Evolutionary conservation across 2,329 filamentous ascomycete species (phyloP).

Genomic region (Penicillium sclerotigenum): DNA sequence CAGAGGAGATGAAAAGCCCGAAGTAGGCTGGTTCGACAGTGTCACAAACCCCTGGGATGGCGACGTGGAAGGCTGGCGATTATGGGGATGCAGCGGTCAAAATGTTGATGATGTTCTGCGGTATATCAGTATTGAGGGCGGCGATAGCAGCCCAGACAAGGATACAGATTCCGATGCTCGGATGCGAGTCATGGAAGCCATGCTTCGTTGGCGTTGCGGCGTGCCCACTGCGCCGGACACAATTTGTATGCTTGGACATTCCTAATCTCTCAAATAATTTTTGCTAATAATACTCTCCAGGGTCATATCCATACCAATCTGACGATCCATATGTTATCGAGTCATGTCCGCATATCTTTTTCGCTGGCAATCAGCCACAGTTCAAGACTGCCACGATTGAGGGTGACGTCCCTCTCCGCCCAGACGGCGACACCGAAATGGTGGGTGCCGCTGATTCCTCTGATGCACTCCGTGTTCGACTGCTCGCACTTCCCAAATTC

Average conservation of each 20-base stretch:
- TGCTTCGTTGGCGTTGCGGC: constrained; percentile 85
- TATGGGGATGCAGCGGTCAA: constrained; percentile 85
- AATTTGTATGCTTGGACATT: constrained; percentile 63
- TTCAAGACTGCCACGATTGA: constrained; percentile 71
- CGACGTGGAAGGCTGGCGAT: constrained; percentile 82
- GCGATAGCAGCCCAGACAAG: constrained; percentile 24
- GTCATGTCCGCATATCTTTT: constrained; percentile 83
- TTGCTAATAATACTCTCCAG: constrained; percentile 44
- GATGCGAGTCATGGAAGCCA: constrained; percentile 87
- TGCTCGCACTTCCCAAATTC: constrained; percentile 84
- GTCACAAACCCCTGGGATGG: constrained; percentile 94
- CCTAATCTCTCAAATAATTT: not conserved
- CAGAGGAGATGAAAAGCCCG: constrained; percentile 34
- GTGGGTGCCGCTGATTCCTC: constrained; percentile 41
- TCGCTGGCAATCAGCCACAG: constrained; percentile 78
- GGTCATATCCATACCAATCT: constrained; percentile 95
- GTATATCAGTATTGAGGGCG: constrained; percentile 63
- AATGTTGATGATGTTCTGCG: constrained; percentile 92
- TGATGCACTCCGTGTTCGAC: constrained; percentile 66
- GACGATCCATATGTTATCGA: constrained; percentile 86
- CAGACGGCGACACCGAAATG: constrained; percentile 38
- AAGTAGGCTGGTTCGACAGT: constrained; percentile 74
- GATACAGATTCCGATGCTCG: constrained; percentile 61
- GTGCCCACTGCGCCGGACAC: constrained; percentile 96
- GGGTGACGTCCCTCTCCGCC: constrained; percentile 39